A percentile compares a stretch with the other conserved stretches of the same genome.
Evolutionary conservation across 1,284 basidiomycete genomes (phyloP).

Genomic region (Fomitopsis schrenkii): DNA sequence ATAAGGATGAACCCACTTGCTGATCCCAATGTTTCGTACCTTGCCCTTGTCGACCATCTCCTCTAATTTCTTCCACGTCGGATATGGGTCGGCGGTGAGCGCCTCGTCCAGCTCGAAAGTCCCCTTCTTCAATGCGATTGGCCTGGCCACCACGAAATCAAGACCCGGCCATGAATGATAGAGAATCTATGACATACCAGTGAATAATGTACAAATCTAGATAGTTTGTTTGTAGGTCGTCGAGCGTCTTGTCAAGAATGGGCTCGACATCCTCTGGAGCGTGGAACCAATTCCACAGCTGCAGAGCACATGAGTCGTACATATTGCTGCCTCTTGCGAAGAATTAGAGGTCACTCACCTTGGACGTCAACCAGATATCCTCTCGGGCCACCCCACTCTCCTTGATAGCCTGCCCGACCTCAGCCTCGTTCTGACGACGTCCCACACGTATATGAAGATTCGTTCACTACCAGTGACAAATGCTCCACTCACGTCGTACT

Average conservation of each 20-base stretch:
- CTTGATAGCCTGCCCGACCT: constrained; percentile 41
- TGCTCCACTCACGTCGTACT: constrained; percentile 43
- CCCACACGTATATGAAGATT: background rate
- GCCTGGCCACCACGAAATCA: constrained; percentile 35
- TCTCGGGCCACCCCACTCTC: constrained; percentile 37
- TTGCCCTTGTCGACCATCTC: constrained; percentile 75
- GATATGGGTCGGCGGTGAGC: constrained; percentile 69
- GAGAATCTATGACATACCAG: constrained; percentile 49
- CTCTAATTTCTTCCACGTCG: constrained; percentile 85
- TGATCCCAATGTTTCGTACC: constrained; percentile 80
- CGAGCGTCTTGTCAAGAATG: constrained; percentile 64
- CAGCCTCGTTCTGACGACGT: constrained; percentile 43
- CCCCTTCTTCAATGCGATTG: constrained; percentile 63
- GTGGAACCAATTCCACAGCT: constrained; percentile 72
- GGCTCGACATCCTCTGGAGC: constrained; percentile 63
- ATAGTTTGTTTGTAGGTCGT: constrained; percentile 68
- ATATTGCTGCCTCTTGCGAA: no score
- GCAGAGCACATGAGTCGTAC: no score
- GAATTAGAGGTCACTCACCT: constrained; percentile 23
- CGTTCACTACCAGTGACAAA: background rate
- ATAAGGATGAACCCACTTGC: constrained; percentile 46
- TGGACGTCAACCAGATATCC: constrained; percentile 48
- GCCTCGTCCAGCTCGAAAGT: constrained; percentile 50
- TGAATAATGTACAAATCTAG: constrained; percentile 81
- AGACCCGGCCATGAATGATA: no score